Evolutionary conservation across 2,329 filamentous ascomycete species (phyloP).

Genomic region (Colletotrichum destructivum): DNA sequence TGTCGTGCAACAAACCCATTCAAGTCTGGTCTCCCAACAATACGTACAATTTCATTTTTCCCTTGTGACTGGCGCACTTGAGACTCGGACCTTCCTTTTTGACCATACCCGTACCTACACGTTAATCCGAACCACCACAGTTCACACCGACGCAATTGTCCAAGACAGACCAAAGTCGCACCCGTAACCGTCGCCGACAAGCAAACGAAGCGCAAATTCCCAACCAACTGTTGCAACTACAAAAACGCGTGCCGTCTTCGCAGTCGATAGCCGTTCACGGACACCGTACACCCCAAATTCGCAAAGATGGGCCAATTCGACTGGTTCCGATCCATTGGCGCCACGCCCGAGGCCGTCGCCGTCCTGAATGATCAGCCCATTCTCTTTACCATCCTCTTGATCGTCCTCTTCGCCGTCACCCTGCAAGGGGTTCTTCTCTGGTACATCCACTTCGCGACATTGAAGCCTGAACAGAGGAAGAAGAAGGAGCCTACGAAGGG

Average conservation of each 20-base stretch:
- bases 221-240: not conserved
- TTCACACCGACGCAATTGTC: conserved; percentile 24
- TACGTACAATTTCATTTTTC: conserved; percentile 41
- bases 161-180: conserved; percentile 32
- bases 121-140: conserved; percentile 32
- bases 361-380: conserved; percentile 74
- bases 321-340: conserved; percentile 70
- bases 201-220: not conserved
- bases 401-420: conserved; percentile 66
- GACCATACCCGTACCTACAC: conserved; percentile 22
- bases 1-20: conserved; percentile 33
- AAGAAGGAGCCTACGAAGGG: conserved; percentile 63
- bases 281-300: not conserved
- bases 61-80: conserved; percentile 44
- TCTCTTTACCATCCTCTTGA: conserved; percentile 70
- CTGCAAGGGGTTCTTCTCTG: conserved; percentile 65
- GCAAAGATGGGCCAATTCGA: conserved; percentile 67
- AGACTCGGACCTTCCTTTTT: conserved; percentile 38
- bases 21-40: conserved; percentile 24
- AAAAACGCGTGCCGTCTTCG: not conserved
- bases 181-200: not conserved
- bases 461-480: conserved; percentile 74
- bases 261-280: too few species aligned
- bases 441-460: conserved; percentile 72
- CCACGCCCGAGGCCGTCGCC: conserved; percentile 71